Evolutionary conservation across 2,329 filamentous ascomycete species (phyloP).

Genomic region (Emericellopsis cladophorae): DNA sequence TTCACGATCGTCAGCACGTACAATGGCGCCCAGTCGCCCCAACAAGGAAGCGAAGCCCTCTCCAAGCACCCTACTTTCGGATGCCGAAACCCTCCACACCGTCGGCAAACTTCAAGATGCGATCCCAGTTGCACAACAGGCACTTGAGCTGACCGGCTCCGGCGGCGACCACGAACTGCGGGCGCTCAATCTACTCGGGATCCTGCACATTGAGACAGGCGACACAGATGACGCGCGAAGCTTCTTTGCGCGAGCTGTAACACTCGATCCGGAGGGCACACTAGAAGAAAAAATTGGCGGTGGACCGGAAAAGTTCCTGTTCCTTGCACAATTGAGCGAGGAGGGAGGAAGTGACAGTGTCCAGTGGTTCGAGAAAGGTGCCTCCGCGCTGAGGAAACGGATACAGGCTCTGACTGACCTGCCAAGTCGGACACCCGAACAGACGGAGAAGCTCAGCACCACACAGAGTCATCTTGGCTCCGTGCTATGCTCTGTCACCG

Average conservation of each 20-base stretch:
- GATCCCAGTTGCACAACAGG: conserved; percentile 24
- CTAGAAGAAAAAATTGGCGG: conserved; percentile 61
- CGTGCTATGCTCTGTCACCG: conserved; percentile 84
- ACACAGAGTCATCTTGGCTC: conserved; percentile 75
- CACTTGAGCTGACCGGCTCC: conserved; percentile 27
- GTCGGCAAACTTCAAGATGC: conserved; percentile 28
- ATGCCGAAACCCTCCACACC: conserved; percentile 27
- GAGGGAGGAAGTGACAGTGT: conserved; percentile 55
- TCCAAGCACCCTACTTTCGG: conserved; percentile 18
- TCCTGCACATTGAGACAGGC: conserved; percentile 72
- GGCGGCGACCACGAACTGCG: conserved; percentile 42
- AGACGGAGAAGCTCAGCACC: conserved; percentile 39
- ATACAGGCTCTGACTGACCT: conserved; percentile 50
- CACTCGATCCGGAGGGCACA: conserved; percentile 63
- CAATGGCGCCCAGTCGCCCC: conserved; percentile 27
- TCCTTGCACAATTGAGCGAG: conserved; percentile 80
- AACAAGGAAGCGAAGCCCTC: conserved; percentile 17
- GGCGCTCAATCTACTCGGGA: conserved; percentile 64
- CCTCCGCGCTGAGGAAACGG: conserved; percentile 56
- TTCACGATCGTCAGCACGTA: neutral
- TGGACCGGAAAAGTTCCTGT: conserved; percentile 87
- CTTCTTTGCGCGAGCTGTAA: conserved; percentile 61
- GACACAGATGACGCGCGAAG: conserved; percentile 63
- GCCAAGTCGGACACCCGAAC: conserved; percentile 15
- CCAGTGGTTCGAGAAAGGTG: conserved; percentile 57